These are phyloP conservation scores for Rhodotorula sp. DNA, from an alignment of 1,284 basidiomycete species.

Conservation along the genomic window DNA sequence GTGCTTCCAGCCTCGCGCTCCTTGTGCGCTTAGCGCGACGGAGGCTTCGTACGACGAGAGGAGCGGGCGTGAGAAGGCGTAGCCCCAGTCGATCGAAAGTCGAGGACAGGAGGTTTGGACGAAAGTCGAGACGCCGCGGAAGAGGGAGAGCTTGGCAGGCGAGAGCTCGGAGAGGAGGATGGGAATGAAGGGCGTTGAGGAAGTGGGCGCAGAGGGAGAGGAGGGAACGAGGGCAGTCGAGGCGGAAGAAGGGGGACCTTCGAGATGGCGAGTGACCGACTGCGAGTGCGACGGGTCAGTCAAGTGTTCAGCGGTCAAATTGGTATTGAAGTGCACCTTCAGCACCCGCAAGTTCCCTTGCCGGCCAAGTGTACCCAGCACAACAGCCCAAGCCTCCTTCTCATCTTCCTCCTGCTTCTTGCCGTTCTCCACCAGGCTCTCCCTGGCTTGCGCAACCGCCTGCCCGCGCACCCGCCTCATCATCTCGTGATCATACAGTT, in stretches of 20 bases:
- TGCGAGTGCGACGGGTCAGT: constrained; percentile 46
- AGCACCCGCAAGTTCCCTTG: constrained; percentile 91
- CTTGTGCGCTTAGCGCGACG: constrained; percentile 67
- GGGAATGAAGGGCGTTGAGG: constrained; percentile 65
- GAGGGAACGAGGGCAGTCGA: constrained; percentile 23
- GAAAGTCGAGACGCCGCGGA: constrained; percentile 75
- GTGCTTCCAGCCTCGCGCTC: constrained; percentile 60
- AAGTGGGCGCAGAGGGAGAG: neutral
- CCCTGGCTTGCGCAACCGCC: constrained; percentile 70
- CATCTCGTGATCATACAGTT: constrained; percentile 83
- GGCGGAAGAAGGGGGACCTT: constrained; percentile 50
- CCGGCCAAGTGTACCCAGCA: constrained; percentile 90
- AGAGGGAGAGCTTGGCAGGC: constrained; percentile 84
- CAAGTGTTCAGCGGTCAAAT: neutral
- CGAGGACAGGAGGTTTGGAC: constrained; percentile 95
- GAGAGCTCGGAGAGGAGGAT: constrained; percentile 94
- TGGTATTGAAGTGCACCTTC: constrained; percentile 54
- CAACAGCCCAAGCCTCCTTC: constrained; percentile 73
- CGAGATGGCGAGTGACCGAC: constrained; percentile 72
- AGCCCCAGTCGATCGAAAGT: constrained; percentile 97
- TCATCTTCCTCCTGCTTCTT: constrained; percentile 3
- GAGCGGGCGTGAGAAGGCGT: constrained; percentile 85
- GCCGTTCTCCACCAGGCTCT: constrained; percentile 55
- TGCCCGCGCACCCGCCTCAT: constrained; percentile 76
- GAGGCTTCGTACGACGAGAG: constrained; percentile 92